phyloP scores from a whole-genome alignment of 106 monocot species.

The Phalaenopsis equestris region DNA sequence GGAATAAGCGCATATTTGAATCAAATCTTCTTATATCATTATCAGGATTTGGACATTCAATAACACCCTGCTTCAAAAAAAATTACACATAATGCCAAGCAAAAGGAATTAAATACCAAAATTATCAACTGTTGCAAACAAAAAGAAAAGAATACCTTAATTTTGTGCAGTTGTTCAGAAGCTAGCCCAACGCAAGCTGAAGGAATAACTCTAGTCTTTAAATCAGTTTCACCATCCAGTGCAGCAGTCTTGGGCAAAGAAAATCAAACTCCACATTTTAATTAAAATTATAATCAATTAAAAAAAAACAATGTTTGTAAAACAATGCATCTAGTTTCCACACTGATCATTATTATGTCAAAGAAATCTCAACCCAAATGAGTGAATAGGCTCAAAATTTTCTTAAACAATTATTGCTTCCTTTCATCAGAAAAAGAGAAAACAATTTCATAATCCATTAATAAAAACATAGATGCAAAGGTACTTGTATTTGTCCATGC shows the following conservation, averaged over 20 bases:
- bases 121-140: slow-evolving; percentile 4
- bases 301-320: neutral
- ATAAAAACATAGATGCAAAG: neutral
- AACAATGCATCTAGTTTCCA: neutral
- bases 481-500: neutral
- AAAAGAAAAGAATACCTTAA: slow-evolving; percentile 42
- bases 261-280: neutral
- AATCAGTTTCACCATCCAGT: slow-evolving; percentile 96
- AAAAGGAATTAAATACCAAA: slow-evolving; percentile 10
- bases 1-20: slow-evolving; percentile 85
- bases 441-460: neutral
- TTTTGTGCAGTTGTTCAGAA: slow-evolving; percentile 58
- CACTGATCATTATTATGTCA: neutral
- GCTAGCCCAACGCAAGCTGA: slow-evolving; percentile 54
- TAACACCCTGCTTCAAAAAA: slow-evolving; percentile 55
- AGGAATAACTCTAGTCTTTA: slow-evolving; percentile 76
- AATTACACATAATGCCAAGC: neutral
- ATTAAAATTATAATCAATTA: neutral
- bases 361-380: neutral
- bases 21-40: slow-evolving; percentile 95
- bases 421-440: neutral
- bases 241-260: slow-evolving; percentile 69
- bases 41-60: slow-evolving; percentile 88
- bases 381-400: neutral
- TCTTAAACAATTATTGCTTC: too few species aligned